Evolutionary conservation across 495 filamentous ascomycete genomes (phyloP), one percentile per base, ranked within the genome.

Genomic region (Evernia prunastri): DNA sequence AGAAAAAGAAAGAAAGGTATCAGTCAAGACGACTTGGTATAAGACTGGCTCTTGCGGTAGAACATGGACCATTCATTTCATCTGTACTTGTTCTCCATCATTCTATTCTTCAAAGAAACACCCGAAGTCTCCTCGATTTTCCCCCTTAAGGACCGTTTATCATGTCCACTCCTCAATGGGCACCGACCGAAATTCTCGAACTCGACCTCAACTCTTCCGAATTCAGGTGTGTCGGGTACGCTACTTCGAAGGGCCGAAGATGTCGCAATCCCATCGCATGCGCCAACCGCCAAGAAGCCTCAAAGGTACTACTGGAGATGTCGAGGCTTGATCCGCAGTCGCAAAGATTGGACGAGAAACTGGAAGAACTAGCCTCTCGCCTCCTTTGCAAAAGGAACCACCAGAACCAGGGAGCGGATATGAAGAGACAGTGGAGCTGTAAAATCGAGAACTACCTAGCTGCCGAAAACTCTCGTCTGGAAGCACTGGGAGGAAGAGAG

Each of bases 361-460:
- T 64, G n/a, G 6, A 51, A 20, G 18, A 59, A 0, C 33, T 64
- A 17, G 62, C 62, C 35, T 25, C 54, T 3, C 42, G 42, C 33
- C 49, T 64, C 20, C 42, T 64, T 20, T 64, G 62, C 54, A 39
- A 13, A 12, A 37, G 40, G 13, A 51, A 33, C 25, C 62, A 64
- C 15, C 62, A 59, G 45, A 7, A 49, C 4, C 62, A 64, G 23
- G 31, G 23, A 17, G 3, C 0, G 13, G 29, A 20, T 8, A 51
- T 58, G 25, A 43, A 39, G 17, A 8, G 9, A 13, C 29, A 51
- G 23, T 64, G 62, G 62, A 29, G 31, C 0, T 3, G 25, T 4
- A 15, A 39, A 0, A 42, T 64, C 11, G 23, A 58, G 9, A 23
- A 8, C 27, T 27, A 58, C 2, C 4, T 13, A 0, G 39, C 42